phyloP scores from a whole-genome alignment of 495 filamentous ascomycete genomes.

The Aspergillus sparsus region DNA sequence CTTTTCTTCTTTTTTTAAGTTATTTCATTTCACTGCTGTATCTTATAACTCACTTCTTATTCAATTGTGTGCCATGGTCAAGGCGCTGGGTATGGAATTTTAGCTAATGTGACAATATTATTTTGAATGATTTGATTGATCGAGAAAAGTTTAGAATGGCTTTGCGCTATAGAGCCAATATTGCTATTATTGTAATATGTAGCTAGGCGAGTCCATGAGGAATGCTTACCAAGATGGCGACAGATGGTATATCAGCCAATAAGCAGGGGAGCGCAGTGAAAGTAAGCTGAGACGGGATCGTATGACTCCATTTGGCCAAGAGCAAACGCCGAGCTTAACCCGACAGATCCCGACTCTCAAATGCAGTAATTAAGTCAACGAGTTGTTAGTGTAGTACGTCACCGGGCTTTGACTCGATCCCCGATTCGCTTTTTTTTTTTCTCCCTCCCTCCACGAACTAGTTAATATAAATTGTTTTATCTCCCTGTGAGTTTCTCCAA shows the following conservation, averaged over 20 bases:
- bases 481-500: too few species aligned
- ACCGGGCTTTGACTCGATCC: slow-evolving; percentile 31
- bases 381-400: slow-evolving; percentile 20
- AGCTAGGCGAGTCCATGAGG: too few species aligned
- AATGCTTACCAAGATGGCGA: too few species aligned
- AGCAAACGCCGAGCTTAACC: slow-evolving; percentile 27
- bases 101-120: neutral
- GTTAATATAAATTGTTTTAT: slow-evolving; percentile 1
- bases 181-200: too few species aligned
- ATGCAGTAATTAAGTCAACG: too few species aligned
- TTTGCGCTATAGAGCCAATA: too few species aligned
- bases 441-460: neutral
- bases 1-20: slow-evolving; percentile 16
- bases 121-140: too few species aligned
- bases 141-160: too few species aligned
- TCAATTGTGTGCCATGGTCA: neutral
- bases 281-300: slow-evolving; percentile 4
- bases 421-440: slow-evolving; percentile 10
- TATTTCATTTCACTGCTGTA: slow-evolving; percentile 13
- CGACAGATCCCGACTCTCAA: slow-evolving; percentile 21
- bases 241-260: neutral
- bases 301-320: slow-evolving; percentile 15
- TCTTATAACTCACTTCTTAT: slow-evolving; percentile 1
- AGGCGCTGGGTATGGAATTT: slow-evolving; percentile 8
- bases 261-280: neutral